Evolutionary conservation across 129 eudicot species (phyloP).

Genomic region (Apium graveolens): DNA sequence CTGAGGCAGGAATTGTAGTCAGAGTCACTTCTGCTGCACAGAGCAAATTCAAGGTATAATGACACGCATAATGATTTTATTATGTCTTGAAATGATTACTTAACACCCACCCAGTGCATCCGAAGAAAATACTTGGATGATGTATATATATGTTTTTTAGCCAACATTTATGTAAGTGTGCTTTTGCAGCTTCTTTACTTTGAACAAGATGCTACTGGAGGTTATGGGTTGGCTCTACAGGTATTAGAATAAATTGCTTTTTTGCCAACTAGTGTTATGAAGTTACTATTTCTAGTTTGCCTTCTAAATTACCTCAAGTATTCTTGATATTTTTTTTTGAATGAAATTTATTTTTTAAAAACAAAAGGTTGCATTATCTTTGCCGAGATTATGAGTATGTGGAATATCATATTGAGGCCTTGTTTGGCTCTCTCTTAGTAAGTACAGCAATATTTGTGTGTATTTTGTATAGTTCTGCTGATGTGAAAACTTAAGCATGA

Average conservation of each 20-base stretch:
- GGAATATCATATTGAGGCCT: not conserved
- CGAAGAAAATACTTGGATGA: no score
- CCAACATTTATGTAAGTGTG: conserved; percentile 1
- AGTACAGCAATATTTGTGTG: not conserved
- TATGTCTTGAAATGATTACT: not conserved
- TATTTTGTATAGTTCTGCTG: not conserved
- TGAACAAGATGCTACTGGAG: conserved; percentile 84
- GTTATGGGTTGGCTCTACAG: conserved; percentile 87
- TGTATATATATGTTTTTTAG: not conserved
- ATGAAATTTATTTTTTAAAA: not conserved
- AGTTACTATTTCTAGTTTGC: not conserved
- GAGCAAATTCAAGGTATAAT: conserved; percentile 88
- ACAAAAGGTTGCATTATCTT: not conserved
- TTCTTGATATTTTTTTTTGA: not conserved
- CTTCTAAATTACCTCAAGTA: not conserved
- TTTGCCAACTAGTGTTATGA: not conserved
- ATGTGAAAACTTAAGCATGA: not conserved
- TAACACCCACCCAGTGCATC: not conserved
- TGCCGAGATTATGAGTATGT: not conserved
- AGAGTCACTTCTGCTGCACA: conserved; percentile 96
- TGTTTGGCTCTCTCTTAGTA: not conserved
- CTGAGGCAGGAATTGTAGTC: conserved; percentile 80
- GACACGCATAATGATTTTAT: not conserved
- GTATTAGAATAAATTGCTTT: conserved; percentile 18
- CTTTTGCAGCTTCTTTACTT: conserved; percentile 78